Percentiles rank a stretch among this genome's conserved stretches.
These are phyloP conservation scores for Falciphora oryzae DNA, from an alignment of 2,329 filamentous ascomycete species.

Conservation along the genomic window DNA sequence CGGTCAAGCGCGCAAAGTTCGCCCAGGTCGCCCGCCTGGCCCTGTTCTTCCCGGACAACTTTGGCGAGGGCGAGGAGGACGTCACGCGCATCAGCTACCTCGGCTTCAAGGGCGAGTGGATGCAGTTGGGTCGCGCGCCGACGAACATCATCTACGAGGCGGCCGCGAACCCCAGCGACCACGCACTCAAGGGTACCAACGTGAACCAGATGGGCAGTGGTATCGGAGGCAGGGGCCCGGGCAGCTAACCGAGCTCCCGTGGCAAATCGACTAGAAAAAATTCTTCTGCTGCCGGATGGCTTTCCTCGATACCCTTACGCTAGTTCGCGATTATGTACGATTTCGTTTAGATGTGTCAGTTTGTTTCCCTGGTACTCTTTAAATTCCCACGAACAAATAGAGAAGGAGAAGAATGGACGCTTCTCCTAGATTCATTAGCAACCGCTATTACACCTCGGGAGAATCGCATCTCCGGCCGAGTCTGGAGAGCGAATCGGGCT, in stretches of 20 bases:
- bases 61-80: constrained; percentile 39
- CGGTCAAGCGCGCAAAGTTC: constrained; percentile 83
- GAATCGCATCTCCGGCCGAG: too few species aligned
- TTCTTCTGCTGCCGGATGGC: not conserved
- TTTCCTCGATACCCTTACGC: not conserved
- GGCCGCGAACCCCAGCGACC: constrained; percentile 85
- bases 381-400: too few species aligned
- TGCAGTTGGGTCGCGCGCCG: constrained; percentile 76
- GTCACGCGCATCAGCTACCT: constrained; percentile 75
- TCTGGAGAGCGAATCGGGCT: too few species aligned
- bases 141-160: constrained; percentile 88
- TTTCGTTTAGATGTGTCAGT: not conserved
- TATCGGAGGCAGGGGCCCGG: constrained; percentile 35
- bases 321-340: not conserved
- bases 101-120: constrained; percentile 93
- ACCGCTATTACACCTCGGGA: too few species aligned
- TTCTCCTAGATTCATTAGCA: too few species aligned
- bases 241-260: not conserved
- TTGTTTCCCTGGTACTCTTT: not conserved
- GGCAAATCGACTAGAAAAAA: too few species aligned
- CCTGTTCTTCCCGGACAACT: constrained; percentile 63
- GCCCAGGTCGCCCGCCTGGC: constrained; percentile 75
- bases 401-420: too few species aligned
- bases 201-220: constrained; percentile 50
- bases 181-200: constrained; percentile 57